Percentiles rank a stretch among this genome's conserved stretches.
Conservation (phyloP, 179 eudicot species). For the Pouteria campechiana region DNA sequence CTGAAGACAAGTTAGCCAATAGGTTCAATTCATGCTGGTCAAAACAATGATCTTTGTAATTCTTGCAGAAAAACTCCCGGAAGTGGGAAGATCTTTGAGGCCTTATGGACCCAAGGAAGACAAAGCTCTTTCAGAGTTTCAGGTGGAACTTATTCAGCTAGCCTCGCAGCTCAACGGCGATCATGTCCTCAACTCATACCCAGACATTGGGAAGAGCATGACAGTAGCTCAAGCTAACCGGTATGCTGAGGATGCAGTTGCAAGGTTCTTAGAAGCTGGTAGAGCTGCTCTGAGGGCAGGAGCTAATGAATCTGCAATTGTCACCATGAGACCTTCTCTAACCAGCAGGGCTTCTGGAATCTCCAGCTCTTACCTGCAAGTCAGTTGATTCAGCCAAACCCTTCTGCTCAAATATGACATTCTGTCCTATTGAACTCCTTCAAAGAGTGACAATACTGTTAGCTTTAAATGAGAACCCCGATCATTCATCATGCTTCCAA, state of each 20-base stretch:
- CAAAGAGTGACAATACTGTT: too few relatives aligned
- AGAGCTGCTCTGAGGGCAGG: conserved; percentile 82
- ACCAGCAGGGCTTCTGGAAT: conserved; percentile 49
- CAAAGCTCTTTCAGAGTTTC: conserved; percentile 68
- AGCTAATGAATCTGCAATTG: conserved; percentile 83
- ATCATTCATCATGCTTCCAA: too few relatives aligned
- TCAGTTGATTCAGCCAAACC: conserved; percentile 14
- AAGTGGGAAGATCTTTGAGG: conserved; percentile 56
- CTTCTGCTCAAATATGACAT: too few relatives aligned
- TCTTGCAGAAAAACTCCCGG: conserved; percentile 76
- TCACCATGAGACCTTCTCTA: conserved; percentile 87
- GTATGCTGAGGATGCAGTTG: conserved; percentile 76
- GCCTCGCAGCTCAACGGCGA: conserved; percentile 94
- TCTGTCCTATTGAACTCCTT: too few relatives aligned
- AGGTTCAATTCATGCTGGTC: too few relatives aligned
- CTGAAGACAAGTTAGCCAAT: too few relatives aligned
- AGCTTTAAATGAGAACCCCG: too few relatives aligned
- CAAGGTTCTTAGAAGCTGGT: conserved; percentile 87
- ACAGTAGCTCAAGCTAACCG: conserved; percentile 59
- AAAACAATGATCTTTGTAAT: too few relatives aligned
- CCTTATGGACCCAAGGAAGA: conserved; percentile 81
- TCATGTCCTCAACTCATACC: conserved; percentile 61
- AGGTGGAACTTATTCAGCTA: conserved; percentile 74
- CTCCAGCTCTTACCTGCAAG: conserved; percentile 14
- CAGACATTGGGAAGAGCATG: conserved; percentile 75